These are phyloP conservation scores for Dendrobium catenatum DNA, from an alignment of 106 monocot genomes.

Conservation along the genomic window DNA sequence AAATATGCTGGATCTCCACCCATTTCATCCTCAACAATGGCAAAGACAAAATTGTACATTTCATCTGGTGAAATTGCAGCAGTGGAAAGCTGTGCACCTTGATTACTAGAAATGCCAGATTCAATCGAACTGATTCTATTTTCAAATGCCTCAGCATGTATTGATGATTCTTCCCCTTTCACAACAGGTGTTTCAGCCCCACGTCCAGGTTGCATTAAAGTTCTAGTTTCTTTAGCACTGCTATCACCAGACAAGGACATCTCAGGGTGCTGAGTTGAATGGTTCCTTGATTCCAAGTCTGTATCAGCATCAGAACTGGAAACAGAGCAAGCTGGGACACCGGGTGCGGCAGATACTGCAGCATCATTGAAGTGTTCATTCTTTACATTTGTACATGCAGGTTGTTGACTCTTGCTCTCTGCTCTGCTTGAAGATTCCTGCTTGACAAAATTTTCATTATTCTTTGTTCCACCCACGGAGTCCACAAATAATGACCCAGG, in stretches of 20 bases:
- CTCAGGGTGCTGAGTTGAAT: background rate
- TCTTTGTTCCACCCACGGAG: constrained; percentile 1
- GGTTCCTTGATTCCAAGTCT: constrained; percentile 16
- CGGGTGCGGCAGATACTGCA: constrained; percentile 10
- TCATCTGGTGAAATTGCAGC: constrained; percentile 83
- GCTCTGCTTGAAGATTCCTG: constrained; percentile 14
- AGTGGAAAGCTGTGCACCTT: constrained; percentile 25
- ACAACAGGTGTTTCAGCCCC: constrained; percentile 12
- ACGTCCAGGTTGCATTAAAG: background rate
- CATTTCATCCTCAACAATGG: constrained; percentile 82
- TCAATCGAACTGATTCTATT: constrained; percentile 17
- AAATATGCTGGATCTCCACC: constrained; percentile 75
- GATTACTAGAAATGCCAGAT: constrained; percentile 22
- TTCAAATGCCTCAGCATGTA: constrained; percentile 14
- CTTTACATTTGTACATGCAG: constrained; percentile 1
- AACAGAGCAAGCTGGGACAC: constrained; percentile 3
- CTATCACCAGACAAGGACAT: constrained; percentile 18
- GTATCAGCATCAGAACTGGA: constrained; percentile 35
- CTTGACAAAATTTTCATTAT: constrained; percentile 7
- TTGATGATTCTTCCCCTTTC: constrained; percentile 18
- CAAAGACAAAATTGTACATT: constrained; percentile 71
- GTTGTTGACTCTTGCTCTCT: constrained; percentile 17
- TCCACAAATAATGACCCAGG: constrained; percentile 10
- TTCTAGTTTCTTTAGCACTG: constrained; percentile 15
- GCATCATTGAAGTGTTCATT: constrained; percentile 18